Evolutionary conservation across 441 rosid species (phyloP).

Genomic region (Gossypium laxum): DNA sequence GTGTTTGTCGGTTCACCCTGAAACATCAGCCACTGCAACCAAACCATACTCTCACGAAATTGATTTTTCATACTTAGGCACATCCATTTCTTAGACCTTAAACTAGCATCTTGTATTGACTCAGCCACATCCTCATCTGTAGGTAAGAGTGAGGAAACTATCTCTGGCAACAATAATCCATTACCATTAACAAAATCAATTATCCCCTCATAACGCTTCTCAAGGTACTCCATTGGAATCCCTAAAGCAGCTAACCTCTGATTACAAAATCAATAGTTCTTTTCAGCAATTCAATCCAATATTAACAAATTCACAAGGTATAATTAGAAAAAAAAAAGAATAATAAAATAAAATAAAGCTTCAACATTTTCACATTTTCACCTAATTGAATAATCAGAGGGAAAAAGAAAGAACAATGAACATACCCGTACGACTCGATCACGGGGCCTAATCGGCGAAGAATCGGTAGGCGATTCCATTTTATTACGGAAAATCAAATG

Average conservation of each 20-base stretch:
- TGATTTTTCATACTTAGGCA: slow-evolving; percentile 28
- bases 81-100: slow-evolving; percentile 25
- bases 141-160: slow-evolving; percentile 60
- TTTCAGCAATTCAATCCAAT: slow-evolving; percentile 7
- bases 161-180: slow-evolving; percentile 32
- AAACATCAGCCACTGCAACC: slow-evolving; percentile 95
- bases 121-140: slow-evolving; percentile 55
- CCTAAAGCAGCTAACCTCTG: slow-evolving; percentile 67
- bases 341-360: neutral
- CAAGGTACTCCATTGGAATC: slow-evolving; percentile 44
- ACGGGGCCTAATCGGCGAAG: slow-evolving; percentile 27
- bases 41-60: slow-evolving; percentile 52
- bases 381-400: neutral
- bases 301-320: neutral
- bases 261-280: slow-evolving; percentile 5
- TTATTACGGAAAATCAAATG: slow-evolving; percentile 21
- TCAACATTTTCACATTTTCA: neutral
- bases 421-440: slow-evolving; percentile 42
- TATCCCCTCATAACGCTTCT: slow-evolving; percentile 35
- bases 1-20: slow-evolving; percentile 43
- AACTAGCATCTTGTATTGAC: slow-evolving; percentile 29
- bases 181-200: slow-evolving; percentile 45
- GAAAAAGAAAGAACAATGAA: neutral
- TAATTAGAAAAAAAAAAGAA: neutral
- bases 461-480: slow-evolving; percentile 53